A percentile compares a stretch with the other conserved stretches of the same genome.
These are phyloP conservation scores for Fomitopsis schrenkii DNA, from an alignment of 1,284 basidiomycete genomes.

Conservation along the genomic window DNA sequence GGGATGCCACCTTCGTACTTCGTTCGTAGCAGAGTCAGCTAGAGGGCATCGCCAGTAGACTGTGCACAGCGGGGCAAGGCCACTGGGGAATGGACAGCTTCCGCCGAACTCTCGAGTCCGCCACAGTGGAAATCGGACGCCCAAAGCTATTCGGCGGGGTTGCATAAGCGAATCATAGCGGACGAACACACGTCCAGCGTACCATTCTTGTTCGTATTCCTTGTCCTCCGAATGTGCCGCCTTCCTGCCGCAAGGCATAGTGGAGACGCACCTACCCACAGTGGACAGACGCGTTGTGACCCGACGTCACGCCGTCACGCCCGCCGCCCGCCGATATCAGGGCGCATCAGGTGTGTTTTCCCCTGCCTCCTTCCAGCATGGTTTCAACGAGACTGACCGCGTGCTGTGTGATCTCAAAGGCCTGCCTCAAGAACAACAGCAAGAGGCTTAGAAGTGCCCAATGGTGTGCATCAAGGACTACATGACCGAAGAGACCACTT, in stretches of 20 bases:
- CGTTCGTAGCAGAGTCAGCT: no score
- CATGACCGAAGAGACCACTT: no score
- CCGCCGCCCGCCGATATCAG: neutral
- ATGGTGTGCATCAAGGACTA: neutral
- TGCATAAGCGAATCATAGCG: no score
- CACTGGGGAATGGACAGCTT: neutral
- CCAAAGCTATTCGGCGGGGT: no score
- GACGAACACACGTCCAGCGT: no score
- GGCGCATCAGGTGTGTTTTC: neutral
- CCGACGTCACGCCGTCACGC: neutral
- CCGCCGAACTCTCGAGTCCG: neutral
- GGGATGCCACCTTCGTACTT: no score
- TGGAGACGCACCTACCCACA: no score
- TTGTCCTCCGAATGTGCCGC: neutral
- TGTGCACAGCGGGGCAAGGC: no score
- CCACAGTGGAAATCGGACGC: neutral
- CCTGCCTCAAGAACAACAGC: neutral
- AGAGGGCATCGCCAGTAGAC: no score
- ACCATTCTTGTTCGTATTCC: neutral
- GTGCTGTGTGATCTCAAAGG: neutral
- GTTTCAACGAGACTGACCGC: neutral
- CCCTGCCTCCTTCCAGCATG: neutral
- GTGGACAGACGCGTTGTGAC: neutral
- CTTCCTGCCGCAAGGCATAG: neutral
- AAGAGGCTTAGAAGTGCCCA: neutral